Base-by-base conservation (phyloP, 202 grass and related monocot genomes). In the Panicum virgatum region DNA sequence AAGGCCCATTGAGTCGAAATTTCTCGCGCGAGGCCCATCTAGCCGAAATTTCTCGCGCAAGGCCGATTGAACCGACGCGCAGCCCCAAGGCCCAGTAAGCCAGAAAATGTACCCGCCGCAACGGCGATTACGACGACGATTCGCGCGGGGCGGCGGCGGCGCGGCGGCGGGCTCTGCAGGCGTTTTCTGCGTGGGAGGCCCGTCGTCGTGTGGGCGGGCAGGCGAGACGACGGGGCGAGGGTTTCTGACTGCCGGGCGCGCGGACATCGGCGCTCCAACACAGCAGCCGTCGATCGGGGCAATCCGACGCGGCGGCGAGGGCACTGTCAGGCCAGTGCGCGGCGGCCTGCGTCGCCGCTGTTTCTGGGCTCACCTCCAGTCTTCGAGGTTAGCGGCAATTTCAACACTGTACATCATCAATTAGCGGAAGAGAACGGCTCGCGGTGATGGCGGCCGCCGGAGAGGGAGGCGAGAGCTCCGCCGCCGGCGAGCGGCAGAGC, bases 391-490 rank as follows among this genome's bases (percentile, higher is more conserved):
- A 9, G 69, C 47, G 46, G 46, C 47, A 37, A 7, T 29, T 18
- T 30, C 29, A 53, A 12, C 46, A 34, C 6, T 48, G 29, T 34
- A 12, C 29, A 37, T 6, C 69, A 72, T 52, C 9, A 5, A n/a
- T 34, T 27, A 34, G 32, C 30, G 7, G 6, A 37, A 59, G 45
- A 72, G 48, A 32, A 14, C 39, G 25, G 6, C 2, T n/a, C 10
- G 14, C 67, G 61, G 84, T 9, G 70, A 83, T 84, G 84, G 38
- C 62, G 68, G 79, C 32, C 22, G 78, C 37, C 5, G 86, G 54
- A 15, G 86, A 87, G 74, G 88, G 63, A 74, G 77, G 58, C 57
- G 92, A 89, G 78, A 70, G 66, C 72, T 85, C 79, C 4, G 19
- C 71, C 27, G 88, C 25, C 48, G 85, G 56, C 18, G 83, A 83